Conservation (phyloP, 2,329 filamentous ascomycete genomes). For the Escovopsis weberi region DNA sequence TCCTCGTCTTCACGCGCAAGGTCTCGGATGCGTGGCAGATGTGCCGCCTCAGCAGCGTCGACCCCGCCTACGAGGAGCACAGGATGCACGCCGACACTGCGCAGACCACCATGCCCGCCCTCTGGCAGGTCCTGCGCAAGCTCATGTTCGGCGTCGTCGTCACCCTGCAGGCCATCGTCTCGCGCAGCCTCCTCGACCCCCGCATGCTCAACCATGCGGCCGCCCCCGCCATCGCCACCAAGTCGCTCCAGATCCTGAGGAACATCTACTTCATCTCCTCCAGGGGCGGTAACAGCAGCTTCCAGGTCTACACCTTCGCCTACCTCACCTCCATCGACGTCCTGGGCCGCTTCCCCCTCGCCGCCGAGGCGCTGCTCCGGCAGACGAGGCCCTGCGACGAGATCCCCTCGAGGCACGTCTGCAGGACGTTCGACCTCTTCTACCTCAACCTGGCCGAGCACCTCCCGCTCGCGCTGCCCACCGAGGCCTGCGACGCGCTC, state of each 20-base stretch:
- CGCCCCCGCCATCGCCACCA: constrained; percentile 53
- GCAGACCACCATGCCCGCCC: constrained; percentile 49
- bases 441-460: constrained; percentile 82
- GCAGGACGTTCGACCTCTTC: constrained; percentile 67
- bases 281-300: constrained; percentile 55
- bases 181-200: constrained; percentile 42
- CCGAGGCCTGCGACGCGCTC: constrained; percentile 53
- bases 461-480: constrained; percentile 55
- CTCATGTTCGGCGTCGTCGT: constrained; percentile 63
- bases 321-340: constrained; percentile 74
- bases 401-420: constrained; percentile 26
- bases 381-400: constrained; percentile 37
- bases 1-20: constrained; percentile 51
- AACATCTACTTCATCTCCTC: constrained; percentile 73
- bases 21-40: constrained; percentile 60
- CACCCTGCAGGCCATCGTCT: constrained; percentile 58
- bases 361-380: constrained; percentile 52
- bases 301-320: constrained; percentile 74
- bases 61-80: constrained; percentile 48
- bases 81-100: constrained; percentile 51
- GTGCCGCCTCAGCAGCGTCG: constrained; percentile 59
- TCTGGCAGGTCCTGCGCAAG: constrained; percentile 65
- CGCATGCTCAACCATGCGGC: constrained; percentile 25
- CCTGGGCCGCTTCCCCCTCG: constrained; percentile 52
- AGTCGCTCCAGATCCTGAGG: constrained; percentile 58